These are phyloP conservation scores for Pholiota microspora DNA, from an alignment of 768 basidiomycete genomes.

Conservation along the genomic window DNA sequence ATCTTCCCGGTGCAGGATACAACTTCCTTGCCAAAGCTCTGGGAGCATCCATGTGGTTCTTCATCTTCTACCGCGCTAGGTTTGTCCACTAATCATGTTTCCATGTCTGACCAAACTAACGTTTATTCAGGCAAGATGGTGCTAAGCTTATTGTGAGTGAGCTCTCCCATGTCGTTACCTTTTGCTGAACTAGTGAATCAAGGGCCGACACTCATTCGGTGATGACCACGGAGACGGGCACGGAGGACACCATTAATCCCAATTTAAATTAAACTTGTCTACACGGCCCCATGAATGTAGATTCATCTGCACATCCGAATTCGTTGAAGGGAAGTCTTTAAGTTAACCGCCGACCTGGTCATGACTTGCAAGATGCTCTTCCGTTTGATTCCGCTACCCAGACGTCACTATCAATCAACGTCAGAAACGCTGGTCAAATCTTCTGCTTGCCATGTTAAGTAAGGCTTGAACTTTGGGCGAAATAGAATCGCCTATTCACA, in stretches of 20 bases:
- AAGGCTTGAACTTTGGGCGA: too few relatives aligned
- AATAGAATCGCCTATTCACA: too few relatives aligned
- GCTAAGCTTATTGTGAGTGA: slow-evolving; percentile 65
- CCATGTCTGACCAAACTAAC: slow-evolving; percentile 1
- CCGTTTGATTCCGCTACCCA: background rate
- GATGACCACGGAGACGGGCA: slow-evolving; percentile 29
- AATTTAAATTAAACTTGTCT: background rate
- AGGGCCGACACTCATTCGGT: slow-evolving; percentile 53
- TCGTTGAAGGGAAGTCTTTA: background rate
- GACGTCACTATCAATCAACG: background rate
- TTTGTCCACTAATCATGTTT: slow-evolving; percentile 36
- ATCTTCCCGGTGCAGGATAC: slow-evolving; percentile 76
- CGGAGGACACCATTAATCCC: slow-evolving; percentile 39
- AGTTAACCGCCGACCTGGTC: background rate
- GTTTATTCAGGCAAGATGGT: slow-evolving; percentile 62
- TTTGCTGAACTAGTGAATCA: slow-evolving; percentile 3
- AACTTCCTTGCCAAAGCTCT: slow-evolving; percentile 80
- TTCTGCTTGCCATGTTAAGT: too few relatives aligned
- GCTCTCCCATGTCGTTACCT: background rate
- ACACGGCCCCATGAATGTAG: background rate
- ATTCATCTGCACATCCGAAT: background rate
- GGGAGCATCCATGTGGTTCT: slow-evolving; percentile 98
- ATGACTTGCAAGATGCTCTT: background rate
- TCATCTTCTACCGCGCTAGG: slow-evolving; percentile 95
- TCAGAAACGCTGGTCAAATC: background rate